These are phyloP conservation scores for Pulveroboletus sp. DNA, from an alignment of 768 basidiomycete species.

Conservation along the genomic window DNA sequence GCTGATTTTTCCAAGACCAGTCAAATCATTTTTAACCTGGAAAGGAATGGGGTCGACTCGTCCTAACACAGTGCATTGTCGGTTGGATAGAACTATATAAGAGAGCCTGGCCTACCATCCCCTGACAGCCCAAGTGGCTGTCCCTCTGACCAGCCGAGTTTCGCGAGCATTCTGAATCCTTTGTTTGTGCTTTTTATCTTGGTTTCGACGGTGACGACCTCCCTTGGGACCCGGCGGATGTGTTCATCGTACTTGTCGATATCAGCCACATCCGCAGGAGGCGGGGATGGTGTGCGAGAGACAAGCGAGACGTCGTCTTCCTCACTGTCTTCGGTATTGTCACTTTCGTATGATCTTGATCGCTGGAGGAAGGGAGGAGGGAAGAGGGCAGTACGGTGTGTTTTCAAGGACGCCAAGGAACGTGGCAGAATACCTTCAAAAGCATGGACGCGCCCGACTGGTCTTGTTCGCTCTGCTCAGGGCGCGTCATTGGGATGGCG, in stretches of 20 bases:
- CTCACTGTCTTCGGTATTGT: conserved; percentile 41
- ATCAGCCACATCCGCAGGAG: conserved; percentile 46
- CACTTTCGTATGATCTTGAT: conserved; percentile 38
- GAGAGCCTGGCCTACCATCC: conserved; percentile 48
- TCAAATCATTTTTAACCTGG: conserved; percentile 69
- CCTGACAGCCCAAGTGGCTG: conserved; percentile 70
- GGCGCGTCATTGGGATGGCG: conserved; percentile 49
- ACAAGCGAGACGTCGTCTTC: conserved; percentile 70
- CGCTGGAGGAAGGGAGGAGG: conserved; percentile 55
- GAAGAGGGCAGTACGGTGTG: conserved; percentile 54
- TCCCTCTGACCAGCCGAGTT: conserved; percentile 81
- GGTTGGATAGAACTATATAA: neutral
- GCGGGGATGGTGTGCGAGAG: conserved; percentile 75
- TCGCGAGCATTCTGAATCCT: conserved; percentile 75
- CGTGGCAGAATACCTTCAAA: conserved; percentile 67
- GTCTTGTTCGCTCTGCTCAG: conserved; percentile 25
- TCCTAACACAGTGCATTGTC: conserved; percentile 38
- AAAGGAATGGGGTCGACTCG: conserved; percentile 83
- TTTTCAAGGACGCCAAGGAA: conserved; percentile 39
- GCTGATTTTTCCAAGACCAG: conserved; percentile 72
- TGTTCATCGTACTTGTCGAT: conserved; percentile 67
- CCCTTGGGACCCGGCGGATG: conserved; percentile 44
- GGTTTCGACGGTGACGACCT: conserved; percentile 77
- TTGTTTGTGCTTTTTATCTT: conserved; percentile 75
- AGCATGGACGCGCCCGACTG: conserved; percentile 26